These are phyloP conservation scores for Saraca asoca DNA, from an alignment of 331 rosid genomes.

Conservation along the genomic window DNA sequence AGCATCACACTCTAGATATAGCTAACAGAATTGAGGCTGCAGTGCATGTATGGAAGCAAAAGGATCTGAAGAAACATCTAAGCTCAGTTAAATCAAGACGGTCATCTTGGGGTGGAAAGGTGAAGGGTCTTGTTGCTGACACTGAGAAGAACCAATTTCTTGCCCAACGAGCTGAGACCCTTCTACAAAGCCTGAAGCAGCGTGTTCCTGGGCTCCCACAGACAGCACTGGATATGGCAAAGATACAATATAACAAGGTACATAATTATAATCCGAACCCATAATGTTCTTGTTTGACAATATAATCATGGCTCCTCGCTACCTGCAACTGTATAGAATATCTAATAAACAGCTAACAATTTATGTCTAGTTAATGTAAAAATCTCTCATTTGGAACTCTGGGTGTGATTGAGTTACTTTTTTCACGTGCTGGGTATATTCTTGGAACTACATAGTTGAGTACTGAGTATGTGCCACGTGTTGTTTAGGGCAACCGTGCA, in stretches of 20 bases:
- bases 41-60: slow-evolving; percentile 74
- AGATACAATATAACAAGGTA: slow-evolving; percentile 88
- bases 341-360: neutral
- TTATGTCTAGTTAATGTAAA: slow-evolving; percentile 11
- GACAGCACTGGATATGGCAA: slow-evolving; percentile 85
- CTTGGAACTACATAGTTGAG: neutral
- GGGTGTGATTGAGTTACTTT: neutral
- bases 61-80: slow-evolving; percentile 59
- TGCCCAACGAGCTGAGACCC: slow-evolving; percentile 73
- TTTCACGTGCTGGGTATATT: neutral
- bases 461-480: neutral
- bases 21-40: slow-evolving; percentile 91
- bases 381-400: neutral
- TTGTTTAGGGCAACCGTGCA: neutral
- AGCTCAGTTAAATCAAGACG: slow-evolving; percentile 56
- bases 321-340: neutral
- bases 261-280: slow-evolving; percentile 12
- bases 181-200: slow-evolving; percentile 67
- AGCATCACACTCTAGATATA: slow-evolving; percentile 78
- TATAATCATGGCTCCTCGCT: neutral
- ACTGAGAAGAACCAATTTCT: slow-evolving; percentile 54
- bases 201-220: slow-evolving; percentile 92
- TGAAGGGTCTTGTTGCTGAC: slow-evolving; percentile 77
- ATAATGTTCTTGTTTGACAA: slow-evolving; percentile 4
- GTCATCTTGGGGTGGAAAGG: slow-evolving; percentile 92